Percentiles rank a stretch among this genome's conserved stretches.
These are phyloP conservation scores for Schizosaccharomyces cryophilus DNA, from an alignment of 805 yeast species.

Conservation along the genomic window DNA sequence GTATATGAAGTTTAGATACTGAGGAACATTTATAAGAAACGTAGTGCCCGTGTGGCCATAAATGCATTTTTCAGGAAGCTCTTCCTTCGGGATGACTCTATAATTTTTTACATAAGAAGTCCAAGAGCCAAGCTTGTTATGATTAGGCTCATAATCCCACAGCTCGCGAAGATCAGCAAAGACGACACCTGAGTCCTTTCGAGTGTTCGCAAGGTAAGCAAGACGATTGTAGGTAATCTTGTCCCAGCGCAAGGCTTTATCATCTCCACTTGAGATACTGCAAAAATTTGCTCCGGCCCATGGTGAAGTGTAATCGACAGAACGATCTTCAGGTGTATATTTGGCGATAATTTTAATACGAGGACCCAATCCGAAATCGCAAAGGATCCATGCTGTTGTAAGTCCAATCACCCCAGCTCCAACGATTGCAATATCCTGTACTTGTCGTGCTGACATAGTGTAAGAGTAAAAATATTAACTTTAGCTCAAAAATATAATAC, in stretches of 20 bases:
- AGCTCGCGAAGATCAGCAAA: not conserved
- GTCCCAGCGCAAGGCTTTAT: conserved; percentile 1
- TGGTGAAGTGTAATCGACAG: conserved; percentile 52
- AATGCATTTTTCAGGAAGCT: conserved; percentile 27
- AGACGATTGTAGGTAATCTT: conserved; percentile 11
- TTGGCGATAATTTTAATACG: conserved; percentile 35
- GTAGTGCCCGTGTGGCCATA: conserved; percentile 32
- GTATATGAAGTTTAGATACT: conserved; percentile 29
- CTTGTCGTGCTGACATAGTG: conserved; percentile 6
- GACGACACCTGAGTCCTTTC: not conserved
- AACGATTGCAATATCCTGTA: conserved; percentile 11
- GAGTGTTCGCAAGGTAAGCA: conserved; percentile 9
- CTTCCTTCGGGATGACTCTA: conserved; percentile 15
- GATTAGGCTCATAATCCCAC: not conserved
- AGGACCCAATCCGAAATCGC: conserved; percentile 8
- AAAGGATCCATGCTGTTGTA: conserved; percentile 30
- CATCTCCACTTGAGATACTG: not conserved
- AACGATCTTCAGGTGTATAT: conserved; percentile 54
- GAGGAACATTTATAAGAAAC: conserved; percentile 33
- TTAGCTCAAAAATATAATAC: no score
- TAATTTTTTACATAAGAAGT: conserved; percentile 14
- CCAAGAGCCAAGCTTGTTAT: not conserved
- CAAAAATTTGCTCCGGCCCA: conserved; percentile 26
- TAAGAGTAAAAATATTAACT: not conserved
- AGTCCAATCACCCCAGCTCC: conserved; percentile 48